Evolutionary conservation across 495 filamentous ascomycete genomes (phyloP).

Genomic region (Xylaria palmicola): DNA sequence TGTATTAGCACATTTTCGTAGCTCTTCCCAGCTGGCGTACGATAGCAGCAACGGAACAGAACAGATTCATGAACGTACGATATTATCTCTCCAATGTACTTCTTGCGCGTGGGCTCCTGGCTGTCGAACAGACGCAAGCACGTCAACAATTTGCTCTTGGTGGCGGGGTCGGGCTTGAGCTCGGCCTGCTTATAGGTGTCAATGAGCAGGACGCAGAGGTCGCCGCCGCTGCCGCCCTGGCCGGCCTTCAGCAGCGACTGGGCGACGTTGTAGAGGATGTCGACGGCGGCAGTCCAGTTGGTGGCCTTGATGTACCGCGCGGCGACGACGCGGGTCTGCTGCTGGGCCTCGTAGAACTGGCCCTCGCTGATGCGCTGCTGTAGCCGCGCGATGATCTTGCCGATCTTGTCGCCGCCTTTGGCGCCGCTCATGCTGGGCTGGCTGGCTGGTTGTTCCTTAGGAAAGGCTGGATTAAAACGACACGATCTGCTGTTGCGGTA

Average conservation of each 20-base stretch:
- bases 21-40: conserved; percentile 3
- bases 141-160: conserved; percentile 57
- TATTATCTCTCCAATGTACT: conserved; percentile 85
- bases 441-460: no score
- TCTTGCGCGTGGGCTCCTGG: conserved; percentile 86
- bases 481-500: no score
- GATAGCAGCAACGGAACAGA: background rate
- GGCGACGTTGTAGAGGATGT: conserved; percentile 82
- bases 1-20: conserved; percentile 18
- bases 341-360: conserved; percentile 94
- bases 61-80: conserved; percentile 47
- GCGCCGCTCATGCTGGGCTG: conserved; percentile 27
- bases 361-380: conserved; percentile 81
- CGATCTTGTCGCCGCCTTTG: conserved; percentile 46
- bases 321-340: conserved; percentile 92
- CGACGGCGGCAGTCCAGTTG: conserved; percentile 80
- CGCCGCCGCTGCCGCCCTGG: conserved; percentile 88
- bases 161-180: conserved; percentile 64
- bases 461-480: no score
- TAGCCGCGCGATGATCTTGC: conserved; percentile 50
- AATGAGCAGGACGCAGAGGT: conserved; percentile 79
- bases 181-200: conserved; percentile 86
- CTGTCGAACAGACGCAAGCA: conserved; percentile 76
- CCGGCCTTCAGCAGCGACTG: conserved; percentile 81
- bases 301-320: conserved; percentile 83